These are phyloP conservation scores for Sphagnurus paluster DNA, from an alignment of 1,284 basidiomycete species.

Conservation along the genomic window DNA sequence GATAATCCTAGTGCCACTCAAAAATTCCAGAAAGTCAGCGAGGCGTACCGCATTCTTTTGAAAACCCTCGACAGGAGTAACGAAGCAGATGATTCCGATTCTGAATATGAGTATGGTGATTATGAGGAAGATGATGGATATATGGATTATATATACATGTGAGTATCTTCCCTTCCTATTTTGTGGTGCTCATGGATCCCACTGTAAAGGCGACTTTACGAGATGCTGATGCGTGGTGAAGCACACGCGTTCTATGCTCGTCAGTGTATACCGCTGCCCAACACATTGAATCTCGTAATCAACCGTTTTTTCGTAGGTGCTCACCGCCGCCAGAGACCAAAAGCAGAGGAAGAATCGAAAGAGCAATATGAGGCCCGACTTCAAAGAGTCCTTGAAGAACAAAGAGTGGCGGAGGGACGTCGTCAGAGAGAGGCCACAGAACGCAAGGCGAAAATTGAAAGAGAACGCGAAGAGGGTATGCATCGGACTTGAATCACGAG, in stretches of 20 bases:
- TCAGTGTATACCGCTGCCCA: conserved; percentile 1
- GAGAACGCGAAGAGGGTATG: conserved; percentile 54
- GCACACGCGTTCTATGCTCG: conserved; percentile 12
- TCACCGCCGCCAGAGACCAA: conserved; percentile 17
- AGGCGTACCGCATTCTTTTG: conserved; percentile 62
- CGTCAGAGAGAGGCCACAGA: conserved; percentile 44
- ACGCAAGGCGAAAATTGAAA: conserved; percentile 46
- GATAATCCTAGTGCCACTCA: conserved; percentile 62
- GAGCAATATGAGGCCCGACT: conserved; percentile 54
- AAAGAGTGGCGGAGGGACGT: conserved; percentile 51
- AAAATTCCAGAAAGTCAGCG: conserved; percentile 66
- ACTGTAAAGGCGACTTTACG: conserved; percentile 23
- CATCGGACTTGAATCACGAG: conserved; percentile 8
- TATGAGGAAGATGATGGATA: conserved; percentile 34
- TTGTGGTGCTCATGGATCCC: conserved; percentile 13
- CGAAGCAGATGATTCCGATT: conserved; percentile 31
- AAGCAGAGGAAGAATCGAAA: conserved; percentile 38
- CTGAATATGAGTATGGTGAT: conserved; percentile 18
- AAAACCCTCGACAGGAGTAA: conserved; percentile 49
- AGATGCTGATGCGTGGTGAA: conserved; percentile 25
- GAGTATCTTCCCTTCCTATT: conserved; percentile 28
- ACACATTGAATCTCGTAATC: no score
- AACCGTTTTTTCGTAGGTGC: conserved; percentile 11
- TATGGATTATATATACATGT: conserved; percentile 33
- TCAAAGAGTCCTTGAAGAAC: conserved; percentile 50